Evolutionary conservation across 179 eudicot genomes (phyloP).

Genomic region (Beta corolliflora): DNA sequence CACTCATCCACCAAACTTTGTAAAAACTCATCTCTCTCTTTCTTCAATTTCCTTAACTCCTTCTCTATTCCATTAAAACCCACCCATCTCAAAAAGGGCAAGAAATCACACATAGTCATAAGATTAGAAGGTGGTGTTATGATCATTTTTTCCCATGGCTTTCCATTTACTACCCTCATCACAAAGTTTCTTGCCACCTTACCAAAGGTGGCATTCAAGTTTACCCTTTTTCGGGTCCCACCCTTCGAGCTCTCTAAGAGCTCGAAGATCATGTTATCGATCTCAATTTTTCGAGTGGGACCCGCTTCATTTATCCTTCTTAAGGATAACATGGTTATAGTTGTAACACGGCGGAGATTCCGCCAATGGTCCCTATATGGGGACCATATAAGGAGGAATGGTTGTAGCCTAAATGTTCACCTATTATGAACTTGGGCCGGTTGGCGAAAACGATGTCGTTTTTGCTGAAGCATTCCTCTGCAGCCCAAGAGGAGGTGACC

Average conservation of each 20-base stretch:
- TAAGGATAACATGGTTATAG: constrained; percentile 14
- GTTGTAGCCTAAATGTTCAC: constrained; percentile 23
- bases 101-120: constrained; percentile 15
- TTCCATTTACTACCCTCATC: constrained; percentile 5
- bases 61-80: constrained; percentile 18
- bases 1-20: constrained; percentile 25
- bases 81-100: constrained; percentile 29
- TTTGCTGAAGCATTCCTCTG: constrained; percentile 24
- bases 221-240: neutral
- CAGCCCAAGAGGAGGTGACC: constrained; percentile 19
- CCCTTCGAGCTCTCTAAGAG: neutral
- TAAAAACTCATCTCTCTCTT: constrained; percentile 28
- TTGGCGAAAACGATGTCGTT: constrained; percentile 38
- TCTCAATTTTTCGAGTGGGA: neutral
- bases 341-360: constrained; percentile 16
- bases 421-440: constrained; percentile 19
- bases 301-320: constrained; percentile 12
- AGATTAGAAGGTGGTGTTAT: neutral
- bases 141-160: neutral
- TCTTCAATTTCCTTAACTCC: neutral
- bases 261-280: neutral
- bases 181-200: constrained; percentile 3
- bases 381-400: constrained; percentile 11
- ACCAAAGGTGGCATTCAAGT: neutral
- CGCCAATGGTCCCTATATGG: constrained; percentile 29